Percentiles rank a stretch among this genome's conserved stretches.
These are phyloP conservation scores for Nicotiana tomentosiformis DNA, from an alignment of 257 asterid species.

Conservation along the genomic window DNA sequence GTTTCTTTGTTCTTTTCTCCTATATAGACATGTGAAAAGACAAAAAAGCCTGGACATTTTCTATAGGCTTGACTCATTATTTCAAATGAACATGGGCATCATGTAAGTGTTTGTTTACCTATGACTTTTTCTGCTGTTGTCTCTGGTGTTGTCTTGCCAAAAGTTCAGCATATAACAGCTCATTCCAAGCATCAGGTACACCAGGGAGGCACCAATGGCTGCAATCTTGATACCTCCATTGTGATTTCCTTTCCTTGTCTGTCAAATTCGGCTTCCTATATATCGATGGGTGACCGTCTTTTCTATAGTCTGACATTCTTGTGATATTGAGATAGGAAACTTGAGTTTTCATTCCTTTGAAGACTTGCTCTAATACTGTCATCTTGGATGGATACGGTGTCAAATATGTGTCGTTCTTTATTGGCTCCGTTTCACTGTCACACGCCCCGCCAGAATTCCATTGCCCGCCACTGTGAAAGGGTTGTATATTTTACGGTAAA, in stretches of 20 bases:
- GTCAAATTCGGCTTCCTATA: slow-evolving; percentile 36
- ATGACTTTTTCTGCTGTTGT: slow-evolving; percentile 9
- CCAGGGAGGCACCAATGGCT: slow-evolving; percentile 90
- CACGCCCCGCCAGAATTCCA: slow-evolving; percentile 82
- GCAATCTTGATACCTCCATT: slow-evolving; percentile 49
- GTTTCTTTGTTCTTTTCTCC: not conserved
- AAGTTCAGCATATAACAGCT: slow-evolving; percentile 52
- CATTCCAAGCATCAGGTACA: slow-evolving; percentile 74
- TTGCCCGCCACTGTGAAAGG: slow-evolving; percentile 57
- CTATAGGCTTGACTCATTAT: not conserved
- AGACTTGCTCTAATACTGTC: slow-evolving; percentile 43
- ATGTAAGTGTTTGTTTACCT: not conserved
- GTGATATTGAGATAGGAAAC: slow-evolving; percentile 58
- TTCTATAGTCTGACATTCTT: slow-evolving; percentile 55
- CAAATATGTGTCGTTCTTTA: slow-evolving; percentile 52
- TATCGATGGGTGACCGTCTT: slow-evolving; percentile 72
- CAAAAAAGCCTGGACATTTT: not conserved
- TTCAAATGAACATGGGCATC: not conserved
- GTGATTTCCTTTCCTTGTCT: slow-evolving; percentile 31
- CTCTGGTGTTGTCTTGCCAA: slow-evolving; percentile 30
- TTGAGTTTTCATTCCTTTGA: slow-evolving; percentile 48
- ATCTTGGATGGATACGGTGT: slow-evolving; percentile 47
- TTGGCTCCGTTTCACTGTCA: slow-evolving; percentile 62
- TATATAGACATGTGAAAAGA: not conserved
- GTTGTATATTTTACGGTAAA: not conserved